These are phyloP conservation scores for Claviceps africana DNA, from an alignment of 2,329 filamentous ascomycete species.

Conservation along the genomic window DNA sequence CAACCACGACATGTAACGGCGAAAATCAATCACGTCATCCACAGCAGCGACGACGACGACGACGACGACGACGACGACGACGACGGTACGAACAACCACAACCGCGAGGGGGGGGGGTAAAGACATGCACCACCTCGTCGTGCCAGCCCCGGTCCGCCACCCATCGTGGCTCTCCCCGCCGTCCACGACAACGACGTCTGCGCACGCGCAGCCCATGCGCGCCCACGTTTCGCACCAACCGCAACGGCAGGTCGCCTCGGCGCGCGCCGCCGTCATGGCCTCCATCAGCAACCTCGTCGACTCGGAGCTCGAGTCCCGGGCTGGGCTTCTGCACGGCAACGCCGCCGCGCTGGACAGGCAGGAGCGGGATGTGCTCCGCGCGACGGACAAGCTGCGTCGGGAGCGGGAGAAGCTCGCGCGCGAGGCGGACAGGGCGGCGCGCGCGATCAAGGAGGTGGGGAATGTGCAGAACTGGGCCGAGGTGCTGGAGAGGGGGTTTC, in stretches of 20 bases:
- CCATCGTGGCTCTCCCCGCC: background rate
- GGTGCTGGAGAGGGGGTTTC: conserved; percentile 56
- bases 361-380: conserved; percentile 48
- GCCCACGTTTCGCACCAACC: conserved; percentile 18
- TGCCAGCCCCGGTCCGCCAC: background rate
- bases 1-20: background rate
- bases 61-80: background rate
- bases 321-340: conserved; percentile 55
- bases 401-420: conserved; percentile 53
- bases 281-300: conserved; percentile 58
- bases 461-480: conserved; percentile 82
- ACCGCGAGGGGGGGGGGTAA: background rate
- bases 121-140: background rate
- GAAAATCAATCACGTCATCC: background rate
- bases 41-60: background rate
- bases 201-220: background rate
- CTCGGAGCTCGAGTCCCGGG: conserved; percentile 52
- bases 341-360: conserved; percentile 50
- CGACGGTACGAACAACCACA: background rate
- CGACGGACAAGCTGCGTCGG: conserved; percentile 43
- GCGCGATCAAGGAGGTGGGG: conserved; percentile 61
- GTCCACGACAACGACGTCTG: background rate
- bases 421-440: conserved; percentile 47
- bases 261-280: conserved; percentile 44
- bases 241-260: conserved; percentile 37